Evolutionary conservation across 2,329 filamentous ascomycete species (phyloP), one percentile per base, ranked within the genome.

Genomic region (Botryosphaeria agaves): DNA sequence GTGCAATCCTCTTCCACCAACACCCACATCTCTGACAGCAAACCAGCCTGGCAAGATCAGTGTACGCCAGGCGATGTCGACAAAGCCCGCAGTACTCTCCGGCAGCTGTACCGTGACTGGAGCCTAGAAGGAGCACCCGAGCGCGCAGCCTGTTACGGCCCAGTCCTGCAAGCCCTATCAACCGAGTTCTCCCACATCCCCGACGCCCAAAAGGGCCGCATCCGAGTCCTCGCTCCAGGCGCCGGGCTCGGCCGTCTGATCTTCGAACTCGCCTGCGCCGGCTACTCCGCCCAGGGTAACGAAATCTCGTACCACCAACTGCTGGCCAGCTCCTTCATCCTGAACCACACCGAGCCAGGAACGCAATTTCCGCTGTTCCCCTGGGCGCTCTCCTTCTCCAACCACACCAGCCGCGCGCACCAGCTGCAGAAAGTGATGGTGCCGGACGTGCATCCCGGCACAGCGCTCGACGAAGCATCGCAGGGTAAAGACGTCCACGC

Each of bases 91-190:
- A 92, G 83, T 45, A 95, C 85, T 2, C 66, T 98, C 30, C 74
- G 87, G 7, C 89, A 98, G 47, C 81, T 95, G 50, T 95, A 85
- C 53, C 75, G 89, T 11, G 89, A 98, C 52, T 98, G 91, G 89
- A 83, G 81, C 15, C 66, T 62, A 2, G 84, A 80, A 44, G 89
- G 87, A 0, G 61, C 58, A 3, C 48, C 52, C 0, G 91, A 98
- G 58, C 64, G 89, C 23, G 61, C 70, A n/a, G 71, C 72, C 3
- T 83, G 78, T 46, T 91, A 89, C 46, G 66, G 62, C 0, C 83
- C 81, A 0, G 67, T 95, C 5, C 55, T 91, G 35, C 47, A 53
- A 12, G 74, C 73, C 15, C 60, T 98, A 11, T 56, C 64, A 5
- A 49, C 51, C 7, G 56, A 65, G 28, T 62, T 64, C 36, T 38